These are phyloP conservation scores for Zygosaccharomyces kombuchaensis DNA, from an alignment of 805 yeast genomes.

Conservation along the genomic window DNA sequence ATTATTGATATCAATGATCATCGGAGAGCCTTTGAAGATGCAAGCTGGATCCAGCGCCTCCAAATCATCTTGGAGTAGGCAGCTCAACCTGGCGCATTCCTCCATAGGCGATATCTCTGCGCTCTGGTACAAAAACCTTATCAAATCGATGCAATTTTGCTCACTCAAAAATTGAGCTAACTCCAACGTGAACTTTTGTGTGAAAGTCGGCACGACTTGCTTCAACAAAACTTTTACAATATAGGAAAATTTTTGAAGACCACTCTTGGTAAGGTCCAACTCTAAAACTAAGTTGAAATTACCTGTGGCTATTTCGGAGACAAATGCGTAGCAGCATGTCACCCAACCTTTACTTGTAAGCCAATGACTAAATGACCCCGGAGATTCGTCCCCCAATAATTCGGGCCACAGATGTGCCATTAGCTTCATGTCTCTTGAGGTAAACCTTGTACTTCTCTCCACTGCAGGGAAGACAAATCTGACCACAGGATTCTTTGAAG, in stretches of 20 bases:
- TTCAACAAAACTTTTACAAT: constrained; percentile 38
- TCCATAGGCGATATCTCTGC: constrained; percentile 39
- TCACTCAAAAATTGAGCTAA: constrained; percentile 46
- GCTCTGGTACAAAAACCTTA: constrained; percentile 44
- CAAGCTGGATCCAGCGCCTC: constrained; percentile 34
- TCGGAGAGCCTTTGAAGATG: constrained; percentile 41
- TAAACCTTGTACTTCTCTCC: constrained; percentile 10
- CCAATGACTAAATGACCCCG: constrained; percentile 44
- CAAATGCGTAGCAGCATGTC: constrained; percentile 40
- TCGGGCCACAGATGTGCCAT: constrained; percentile 49
- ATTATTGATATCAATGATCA: constrained; percentile 24
- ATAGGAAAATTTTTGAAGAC: constrained; percentile 36
- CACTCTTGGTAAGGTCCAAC: constrained; percentile 44
- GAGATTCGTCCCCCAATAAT: constrained; percentile 59
- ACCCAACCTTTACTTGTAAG: constrained; percentile 37
- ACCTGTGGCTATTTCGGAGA: constrained; percentile 37
- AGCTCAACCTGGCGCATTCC: constrained; percentile 42
- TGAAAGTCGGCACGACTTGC: constrained; percentile 15
- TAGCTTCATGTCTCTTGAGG: constrained; percentile 25
- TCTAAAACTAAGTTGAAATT: constrained; percentile 47
- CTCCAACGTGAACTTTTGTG: constrained; percentile 17
- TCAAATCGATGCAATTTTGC: constrained; percentile 42
- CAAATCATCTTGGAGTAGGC: constrained; percentile 40
- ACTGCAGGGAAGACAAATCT: constrained; percentile 46
- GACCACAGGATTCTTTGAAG: constrained; percentile 34